These are phyloP conservation scores for Botrytis galanthina DNA, from an alignment of 2,329 filamentous ascomycete genomes.

Conservation along the genomic window DNA sequence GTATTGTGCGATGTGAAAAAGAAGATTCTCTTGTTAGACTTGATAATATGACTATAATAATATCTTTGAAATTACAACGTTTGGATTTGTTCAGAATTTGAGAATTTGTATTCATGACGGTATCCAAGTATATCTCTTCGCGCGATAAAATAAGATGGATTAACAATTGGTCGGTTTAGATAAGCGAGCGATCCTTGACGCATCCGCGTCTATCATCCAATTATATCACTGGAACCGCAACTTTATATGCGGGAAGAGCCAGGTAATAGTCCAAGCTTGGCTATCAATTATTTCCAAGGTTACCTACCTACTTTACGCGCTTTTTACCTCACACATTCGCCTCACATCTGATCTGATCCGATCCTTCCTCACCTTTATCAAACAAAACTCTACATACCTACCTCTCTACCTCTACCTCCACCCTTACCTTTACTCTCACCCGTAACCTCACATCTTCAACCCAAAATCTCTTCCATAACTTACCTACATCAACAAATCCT, in stretches of 20 bases:
- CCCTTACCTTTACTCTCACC: not conserved
- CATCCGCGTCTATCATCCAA: slow-evolving; percentile 1
- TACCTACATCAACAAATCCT: slow-evolving; percentile 1
- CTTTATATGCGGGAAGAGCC: not conserved
- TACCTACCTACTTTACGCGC: not conserved
- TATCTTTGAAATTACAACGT: not conserved
- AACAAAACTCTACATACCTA: slow-evolving; percentile 1
- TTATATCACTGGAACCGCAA: not conserved
- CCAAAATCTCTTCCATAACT: slow-evolving; percentile 2
- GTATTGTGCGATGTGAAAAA: not conserved
- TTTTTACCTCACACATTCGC: not conserved
- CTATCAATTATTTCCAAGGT: not conserved
- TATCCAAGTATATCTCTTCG: not conserved
- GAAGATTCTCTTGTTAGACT: not conserved
- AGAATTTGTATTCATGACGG: not conserved
- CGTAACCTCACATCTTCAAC: slow-evolving; percentile 4
- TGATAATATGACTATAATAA: not conserved
- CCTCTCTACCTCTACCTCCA: not conserved
- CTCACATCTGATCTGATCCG: not conserved
- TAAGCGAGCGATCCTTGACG: not conserved
- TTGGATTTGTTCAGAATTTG: not conserved
- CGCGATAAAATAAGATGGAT: not conserved
- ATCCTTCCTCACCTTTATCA: not conserved
- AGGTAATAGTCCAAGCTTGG: not conserved
- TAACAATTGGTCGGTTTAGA: not conserved